Conservation (phyloP, 1,284 basidiomycete genomes). For the Naganishia liquefaciens region DNA sequence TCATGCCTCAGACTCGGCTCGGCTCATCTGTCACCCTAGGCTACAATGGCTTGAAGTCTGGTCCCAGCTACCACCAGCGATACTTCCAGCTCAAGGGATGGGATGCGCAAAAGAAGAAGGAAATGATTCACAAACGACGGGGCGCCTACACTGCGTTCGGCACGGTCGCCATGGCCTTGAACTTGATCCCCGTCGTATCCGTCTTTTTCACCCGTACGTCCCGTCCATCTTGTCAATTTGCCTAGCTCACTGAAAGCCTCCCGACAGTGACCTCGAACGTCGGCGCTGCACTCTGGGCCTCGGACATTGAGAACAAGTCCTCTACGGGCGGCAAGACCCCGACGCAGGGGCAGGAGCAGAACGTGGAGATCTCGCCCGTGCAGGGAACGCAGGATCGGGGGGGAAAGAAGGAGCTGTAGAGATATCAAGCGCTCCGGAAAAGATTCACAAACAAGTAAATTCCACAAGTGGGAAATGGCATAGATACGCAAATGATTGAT, state of each 20-base stretch:
- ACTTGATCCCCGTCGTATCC: slow-evolving; percentile 64
- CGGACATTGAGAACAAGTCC: slow-evolving; percentile 59
- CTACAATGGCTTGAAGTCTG: slow-evolving; percentile 53
- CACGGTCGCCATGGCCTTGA: slow-evolving; percentile 62
- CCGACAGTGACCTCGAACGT: slow-evolving; percentile 54
- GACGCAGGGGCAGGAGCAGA: slow-evolving; percentile 24
- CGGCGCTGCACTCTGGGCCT: slow-evolving; percentile 72
- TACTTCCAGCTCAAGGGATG: slow-evolving; percentile 69
- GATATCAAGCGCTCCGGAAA: background rate
- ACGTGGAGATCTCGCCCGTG: slow-evolving; percentile 19
- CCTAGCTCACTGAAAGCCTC: background rate
- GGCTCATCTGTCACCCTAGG: background rate
- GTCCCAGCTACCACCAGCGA: slow-evolving; percentile 64
- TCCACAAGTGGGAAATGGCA: too few relatives aligned
- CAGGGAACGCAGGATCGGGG: slow-evolving; percentile 16
- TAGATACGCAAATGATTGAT: too few relatives aligned
- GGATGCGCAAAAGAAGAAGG: slow-evolving; percentile 46
- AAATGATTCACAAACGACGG: slow-evolving; percentile 56
- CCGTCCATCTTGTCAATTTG: slow-evolving; percentile 49
- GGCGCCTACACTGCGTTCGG: slow-evolving; percentile 66
- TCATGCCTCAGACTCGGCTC: background rate
- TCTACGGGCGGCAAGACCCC: slow-evolving; percentile 18
- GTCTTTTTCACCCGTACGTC: slow-evolving; percentile 57
- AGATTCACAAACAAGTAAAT: too few relatives aligned
- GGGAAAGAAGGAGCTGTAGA: slow-evolving; percentile 34